Evolutionary conservation across 228 moss, liverwort and hornwort genomes (phyloP).

Genomic region (Sphagnum magellanicum): DNA sequence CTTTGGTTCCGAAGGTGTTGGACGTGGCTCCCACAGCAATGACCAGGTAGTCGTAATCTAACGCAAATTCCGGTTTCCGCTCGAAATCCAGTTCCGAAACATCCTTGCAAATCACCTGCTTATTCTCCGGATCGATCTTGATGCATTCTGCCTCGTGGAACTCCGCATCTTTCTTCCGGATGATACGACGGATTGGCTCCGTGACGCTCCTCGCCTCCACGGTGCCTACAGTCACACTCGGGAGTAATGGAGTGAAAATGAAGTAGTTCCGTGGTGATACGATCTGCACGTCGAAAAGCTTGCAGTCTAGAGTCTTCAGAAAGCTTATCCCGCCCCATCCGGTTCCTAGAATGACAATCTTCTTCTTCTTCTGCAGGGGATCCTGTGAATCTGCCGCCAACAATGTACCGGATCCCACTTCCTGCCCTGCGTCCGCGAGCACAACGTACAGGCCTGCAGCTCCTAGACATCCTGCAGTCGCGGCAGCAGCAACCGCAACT

Average conservation of each 20-base stretch:
- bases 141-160: slow-evolving; percentile 74
- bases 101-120: slow-evolving; percentile 50
- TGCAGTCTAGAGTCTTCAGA: slow-evolving; percentile 44
- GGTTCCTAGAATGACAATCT: slow-evolving; percentile 33
- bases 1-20: slow-evolving; percentile 85
- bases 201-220: slow-evolving; percentile 49
- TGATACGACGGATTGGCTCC: slow-evolving; percentile 44
- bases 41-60: slow-evolving; percentile 75
- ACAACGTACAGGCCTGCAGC: slow-evolving; percentile 14
- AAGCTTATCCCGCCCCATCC: slow-evolving; percentile 69
- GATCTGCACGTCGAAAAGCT: slow-evolving; percentile 36
- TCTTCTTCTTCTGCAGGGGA: slow-evolving; percentile 4
- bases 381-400: slow-evolving; percentile 1
- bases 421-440: slow-evolving; percentile 11
- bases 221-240: slow-evolving; percentile 54
- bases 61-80: slow-evolving; percentile 49
- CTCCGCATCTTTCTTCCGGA: slow-evolving; percentile 52
- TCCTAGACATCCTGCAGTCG: slow-evolving; percentile 29
- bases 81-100: slow-evolving; percentile 21
- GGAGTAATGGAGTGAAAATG: slow-evolving; percentile 59
- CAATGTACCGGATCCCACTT: not conserved
- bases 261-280: slow-evolving; percentile 62
- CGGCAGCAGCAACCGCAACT: slow-evolving; percentile 24
- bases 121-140: slow-evolving; percentile 59
- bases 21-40: slow-evolving; percentile 74